Evolutionary conservation across 257 asterid genomes (phyloP).

Genomic region (Solanum arcanum): DNA sequence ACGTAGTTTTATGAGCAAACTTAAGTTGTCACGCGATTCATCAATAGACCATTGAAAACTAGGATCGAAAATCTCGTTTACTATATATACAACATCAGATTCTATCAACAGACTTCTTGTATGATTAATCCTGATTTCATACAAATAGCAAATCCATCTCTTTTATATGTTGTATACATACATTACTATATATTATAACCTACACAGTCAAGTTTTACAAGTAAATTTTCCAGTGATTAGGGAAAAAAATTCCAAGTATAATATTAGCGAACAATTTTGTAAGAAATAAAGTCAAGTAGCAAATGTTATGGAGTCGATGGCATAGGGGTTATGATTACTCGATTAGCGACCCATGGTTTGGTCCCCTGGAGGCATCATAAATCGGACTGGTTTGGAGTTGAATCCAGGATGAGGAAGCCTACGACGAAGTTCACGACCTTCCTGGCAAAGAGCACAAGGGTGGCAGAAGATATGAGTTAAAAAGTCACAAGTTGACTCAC

Average conservation of each 20-base stretch:
- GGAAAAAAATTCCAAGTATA: not conserved
- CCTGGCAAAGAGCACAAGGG: slow-evolving; percentile 91
- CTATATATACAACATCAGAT: not conserved
- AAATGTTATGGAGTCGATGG: not conserved
- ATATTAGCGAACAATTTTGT: not conserved
- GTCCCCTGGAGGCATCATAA: slow-evolving; percentile 74
- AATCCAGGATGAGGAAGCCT: slow-evolving; percentile 84
- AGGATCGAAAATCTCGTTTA: not conserved
- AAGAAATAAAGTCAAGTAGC: not conserved
- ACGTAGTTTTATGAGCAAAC: not conserved
- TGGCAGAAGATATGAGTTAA: slow-evolving; percentile 87
- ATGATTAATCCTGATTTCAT: not conserved
- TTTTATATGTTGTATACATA: not conserved
- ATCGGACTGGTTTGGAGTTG: slow-evolving; percentile 39
- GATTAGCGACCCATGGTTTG: slow-evolving; percentile 68
- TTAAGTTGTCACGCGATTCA: not conserved
- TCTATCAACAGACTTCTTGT: not conserved
- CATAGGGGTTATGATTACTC: not conserved
- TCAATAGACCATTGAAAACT: too few species aligned
- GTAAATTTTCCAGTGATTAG: not conserved
- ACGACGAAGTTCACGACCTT: slow-evolving; percentile 95
- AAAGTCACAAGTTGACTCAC: slow-evolving; percentile 77
- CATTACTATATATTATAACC: not conserved
- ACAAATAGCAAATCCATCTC: not conserved
- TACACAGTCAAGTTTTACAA: not conserved